Evolutionary conservation across 2,329 filamentous ascomycete species (phyloP).

Genomic region (Aspergillus piperis): DNA sequence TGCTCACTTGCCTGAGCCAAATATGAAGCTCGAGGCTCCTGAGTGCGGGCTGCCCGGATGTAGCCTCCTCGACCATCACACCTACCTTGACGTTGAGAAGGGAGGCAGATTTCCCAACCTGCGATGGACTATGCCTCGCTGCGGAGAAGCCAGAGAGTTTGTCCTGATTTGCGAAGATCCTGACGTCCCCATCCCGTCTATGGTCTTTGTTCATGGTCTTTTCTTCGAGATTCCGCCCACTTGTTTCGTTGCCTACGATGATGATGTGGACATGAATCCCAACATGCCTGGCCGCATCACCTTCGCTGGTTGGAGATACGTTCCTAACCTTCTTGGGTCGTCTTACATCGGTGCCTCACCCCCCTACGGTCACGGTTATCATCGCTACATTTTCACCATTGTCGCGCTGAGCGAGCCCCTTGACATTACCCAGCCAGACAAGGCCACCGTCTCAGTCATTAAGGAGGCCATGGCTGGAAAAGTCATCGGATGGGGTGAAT

Average conservation of each 20-base stretch:
- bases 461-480: slow-evolving; percentile 31
- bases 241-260: slow-evolving; percentile 15
- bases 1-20: slow-evolving; percentile 23
- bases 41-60: slow-evolving; percentile 30
- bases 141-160: slow-evolving; percentile 22
- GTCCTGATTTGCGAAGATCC: slow-evolving; percentile 35
- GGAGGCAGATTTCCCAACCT: slow-evolving; percentile 26
- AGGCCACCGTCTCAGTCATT: slow-evolving; percentile 30
- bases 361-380: slow-evolving; percentile 33
- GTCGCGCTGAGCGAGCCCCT: slow-evolving; percentile 31
- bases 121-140: slow-evolving; percentile 25
- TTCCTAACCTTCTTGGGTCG: slow-evolving; percentile 26
- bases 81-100: slow-evolving; percentile 25
- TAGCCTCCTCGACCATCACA: slow-evolving; percentile 23
- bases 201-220: slow-evolving; percentile 32
- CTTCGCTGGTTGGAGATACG: slow-evolving; percentile 30
- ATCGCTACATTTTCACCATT: slow-evolving; percentile 37
- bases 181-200: slow-evolving; percentile 30
- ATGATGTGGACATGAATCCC: slow-evolving; percentile 20
- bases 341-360: slow-evolving; percentile 32
- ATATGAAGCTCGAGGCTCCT: slow-evolving; percentile 26
- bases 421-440: slow-evolving; percentile 22
- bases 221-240: slow-evolving; percentile 34
- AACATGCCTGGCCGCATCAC: slow-evolving; percentile 21
- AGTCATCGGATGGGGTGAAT: slow-evolving; percentile 35